phyloP scores from a whole-genome alignment of 83 land plant species.

The Picea abies region DNA sequence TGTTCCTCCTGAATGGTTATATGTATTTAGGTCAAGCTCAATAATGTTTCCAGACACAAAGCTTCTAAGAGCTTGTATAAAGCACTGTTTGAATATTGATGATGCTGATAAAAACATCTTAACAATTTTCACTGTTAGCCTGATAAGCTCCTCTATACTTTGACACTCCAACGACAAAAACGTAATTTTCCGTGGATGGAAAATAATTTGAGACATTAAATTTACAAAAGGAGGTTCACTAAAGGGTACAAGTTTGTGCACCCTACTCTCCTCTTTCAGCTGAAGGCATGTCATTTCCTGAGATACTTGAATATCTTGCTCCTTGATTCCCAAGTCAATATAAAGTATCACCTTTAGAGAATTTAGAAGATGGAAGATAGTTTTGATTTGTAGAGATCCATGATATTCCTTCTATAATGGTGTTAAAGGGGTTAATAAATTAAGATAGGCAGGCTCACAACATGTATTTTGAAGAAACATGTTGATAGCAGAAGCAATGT shows the following conservation, averaged over 20 bases:
- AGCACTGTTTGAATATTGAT: constrained; percentile 14
- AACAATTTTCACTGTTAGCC: constrained; percentile 28
- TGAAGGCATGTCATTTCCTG: not conserved
- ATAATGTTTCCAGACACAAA: constrained; percentile 14
- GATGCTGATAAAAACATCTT: constrained; percentile 20
- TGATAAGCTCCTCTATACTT: constrained; percentile 28
- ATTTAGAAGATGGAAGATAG: constrained; percentile 26
- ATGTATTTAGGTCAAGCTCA: constrained; percentile 21
- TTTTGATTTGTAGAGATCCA: constrained; percentile 22
- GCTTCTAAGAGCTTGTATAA: constrained; percentile 24
- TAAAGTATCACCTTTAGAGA: constrained; percentile 29
- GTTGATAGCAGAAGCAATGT: constrained; percentile 16
- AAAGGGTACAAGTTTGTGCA: constrained; percentile 24
- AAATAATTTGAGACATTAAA: constrained; percentile 25
- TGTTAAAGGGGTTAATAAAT: constrained; percentile 18
- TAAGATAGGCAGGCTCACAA: not conserved
- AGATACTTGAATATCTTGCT: constrained; percentile 3
- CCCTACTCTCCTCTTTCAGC: not conserved
- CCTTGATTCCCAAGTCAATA: constrained; percentile 23
- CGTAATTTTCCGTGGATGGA: constrained; percentile 37
- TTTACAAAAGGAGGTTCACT: constrained; percentile 21
- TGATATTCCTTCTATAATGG: constrained; percentile 28
- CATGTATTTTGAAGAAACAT: constrained; percentile 20
- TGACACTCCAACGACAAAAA: constrained; percentile 21
- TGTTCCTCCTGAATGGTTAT: not conserved